phyloP scores from a whole-genome alignment of 2,329 filamentous ascomycete species.

The Diaporthe ampelina region DNA sequence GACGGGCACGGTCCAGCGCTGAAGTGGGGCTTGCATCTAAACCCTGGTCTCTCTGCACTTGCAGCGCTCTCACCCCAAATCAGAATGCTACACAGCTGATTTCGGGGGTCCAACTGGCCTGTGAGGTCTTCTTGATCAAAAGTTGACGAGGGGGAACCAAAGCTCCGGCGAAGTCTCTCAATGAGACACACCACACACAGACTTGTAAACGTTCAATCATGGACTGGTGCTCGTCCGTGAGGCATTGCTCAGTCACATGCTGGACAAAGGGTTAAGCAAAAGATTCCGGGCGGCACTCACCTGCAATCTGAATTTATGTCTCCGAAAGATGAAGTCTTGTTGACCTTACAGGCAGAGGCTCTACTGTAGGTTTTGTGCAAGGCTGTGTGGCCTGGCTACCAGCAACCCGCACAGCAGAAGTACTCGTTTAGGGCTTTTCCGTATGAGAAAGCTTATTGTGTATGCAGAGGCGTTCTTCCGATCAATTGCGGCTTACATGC shows the following conservation, averaged over 20 bases:
- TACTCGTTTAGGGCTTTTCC: too few species aligned
- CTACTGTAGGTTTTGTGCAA: neutral
- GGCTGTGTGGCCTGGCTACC: neutral
- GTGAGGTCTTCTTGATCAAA: neutral
- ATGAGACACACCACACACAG: neutral
- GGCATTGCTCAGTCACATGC: too few species aligned
- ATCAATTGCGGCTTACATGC: neutral
- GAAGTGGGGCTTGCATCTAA: conserved; percentile 21
- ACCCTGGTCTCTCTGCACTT: neutral
- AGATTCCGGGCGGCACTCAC: neutral
- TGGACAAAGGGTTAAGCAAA: too few species aligned
- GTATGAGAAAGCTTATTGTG: neutral
- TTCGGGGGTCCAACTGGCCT: neutral
- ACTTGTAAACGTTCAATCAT: neutral
- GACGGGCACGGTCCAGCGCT: conserved; percentile 39
- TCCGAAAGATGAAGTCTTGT: neutral
- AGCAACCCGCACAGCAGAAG: neutral
- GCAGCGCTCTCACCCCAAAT: neutral
- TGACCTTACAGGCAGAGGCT: too few species aligned
- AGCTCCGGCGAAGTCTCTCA: neutral
- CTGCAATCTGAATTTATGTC: neutral
- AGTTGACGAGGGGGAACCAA: neutral
- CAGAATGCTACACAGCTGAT: neutral
- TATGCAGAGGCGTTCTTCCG: neutral
- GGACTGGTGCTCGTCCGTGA: too few species aligned